A percentile compares a stretch with the other conserved stretches of the same genome.
These are phyloP conservation scores for Quercus rubra DNA, from an alignment of 306 rosid genomes.

Conservation along the genomic window DNA sequence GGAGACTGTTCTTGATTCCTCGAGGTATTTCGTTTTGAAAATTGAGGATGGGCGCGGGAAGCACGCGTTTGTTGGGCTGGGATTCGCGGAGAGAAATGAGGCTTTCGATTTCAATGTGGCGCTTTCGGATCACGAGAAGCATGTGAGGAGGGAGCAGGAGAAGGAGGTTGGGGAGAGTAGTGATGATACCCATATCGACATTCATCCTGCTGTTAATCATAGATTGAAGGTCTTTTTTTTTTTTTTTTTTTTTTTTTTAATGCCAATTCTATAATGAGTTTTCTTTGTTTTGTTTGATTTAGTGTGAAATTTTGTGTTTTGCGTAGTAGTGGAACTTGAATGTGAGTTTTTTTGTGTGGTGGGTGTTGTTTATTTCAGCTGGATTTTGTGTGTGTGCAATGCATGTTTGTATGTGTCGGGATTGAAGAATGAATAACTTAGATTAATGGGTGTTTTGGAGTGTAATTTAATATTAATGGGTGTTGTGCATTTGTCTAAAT, in stretches of 20 bases:
- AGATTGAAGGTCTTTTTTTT: conserved; percentile 62
- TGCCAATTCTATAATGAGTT: not conserved
- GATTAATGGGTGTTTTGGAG: not conserved
- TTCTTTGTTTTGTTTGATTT: not conserved
- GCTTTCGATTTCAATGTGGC: conserved; percentile 99
- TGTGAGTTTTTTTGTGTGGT: not conserved
- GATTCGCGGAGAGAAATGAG: conserved; percentile 88
- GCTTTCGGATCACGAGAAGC: conserved; percentile 93
- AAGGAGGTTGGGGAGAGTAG: conserved; percentile 51
- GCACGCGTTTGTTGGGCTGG: conserved; percentile 92
- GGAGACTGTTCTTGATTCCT: conserved; percentile 92
- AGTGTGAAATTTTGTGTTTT: not conserved
- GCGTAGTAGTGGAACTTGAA: not conserved
- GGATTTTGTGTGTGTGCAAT: not conserved
- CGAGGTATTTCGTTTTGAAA: conserved; percentile 92
- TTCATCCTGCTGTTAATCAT: conserved; percentile 93
- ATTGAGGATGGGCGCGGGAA: conserved; percentile 95
- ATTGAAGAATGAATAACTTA: not conserved
- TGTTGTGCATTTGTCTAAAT: not conserved
- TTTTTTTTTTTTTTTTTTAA: no score
- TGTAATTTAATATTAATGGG: not conserved
- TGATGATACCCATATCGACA: conserved; percentile 77
- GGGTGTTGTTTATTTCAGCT: not conserved
- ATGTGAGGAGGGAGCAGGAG: conserved; percentile 74
- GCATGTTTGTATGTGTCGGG: not conserved